Base-by-base conservation (phyloP, 1,139 yeast genomes). In the Sugiyamaella novakii region DNA sequence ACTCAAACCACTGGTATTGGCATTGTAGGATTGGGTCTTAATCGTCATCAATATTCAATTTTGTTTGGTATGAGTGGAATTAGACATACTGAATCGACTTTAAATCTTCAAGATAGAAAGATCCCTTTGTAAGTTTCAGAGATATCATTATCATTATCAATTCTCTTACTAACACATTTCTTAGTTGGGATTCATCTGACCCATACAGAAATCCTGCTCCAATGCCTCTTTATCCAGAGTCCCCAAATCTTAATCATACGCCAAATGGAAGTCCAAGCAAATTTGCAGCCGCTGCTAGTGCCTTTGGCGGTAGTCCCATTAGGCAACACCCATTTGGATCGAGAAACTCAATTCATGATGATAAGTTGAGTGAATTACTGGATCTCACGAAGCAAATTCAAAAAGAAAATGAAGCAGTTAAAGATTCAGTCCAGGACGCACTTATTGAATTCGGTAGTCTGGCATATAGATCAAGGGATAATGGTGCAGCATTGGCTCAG, bases 401-500 rank as follows among this genome's bases (percentile, higher is more conserved):
- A 45, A 54, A 58, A 11, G 59, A 64, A 24, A 56, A 68, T 3
- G 57, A 56, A 33, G 52, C 59, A 2, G 65, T 74, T 7, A 71
- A 70, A 44, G 59, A 61, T 5, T 65, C 72, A 11, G 71, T 73
- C 7, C 62, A 64, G 19, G 70, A 68, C 6, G 72, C 76, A 1
- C 69, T 71, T 47, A 49, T 67, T 33, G 77, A 73, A 45, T 66
- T 74, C 46, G 74, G 68, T 12, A 65, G 64, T 35, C 55, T 74
- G 41, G 71, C 72, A 10, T 62, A 69, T 27, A 63, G 78, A 34
- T 72, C 76, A 1, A 55, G 70, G n/a, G 74, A 73, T 54, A 73
- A 74, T 59, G 76, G 74, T 31, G 59, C 64, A 7, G 75, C 73
- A 19, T 61, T 74, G 47, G 63, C 64, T 29, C 61, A 64, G 46